Evolutionary conservation across 2,329 filamentous ascomycete species (phyloP), one percentile per base, ranked within the genome.

Genomic region (Thermoascus crustaceus): DNA sequence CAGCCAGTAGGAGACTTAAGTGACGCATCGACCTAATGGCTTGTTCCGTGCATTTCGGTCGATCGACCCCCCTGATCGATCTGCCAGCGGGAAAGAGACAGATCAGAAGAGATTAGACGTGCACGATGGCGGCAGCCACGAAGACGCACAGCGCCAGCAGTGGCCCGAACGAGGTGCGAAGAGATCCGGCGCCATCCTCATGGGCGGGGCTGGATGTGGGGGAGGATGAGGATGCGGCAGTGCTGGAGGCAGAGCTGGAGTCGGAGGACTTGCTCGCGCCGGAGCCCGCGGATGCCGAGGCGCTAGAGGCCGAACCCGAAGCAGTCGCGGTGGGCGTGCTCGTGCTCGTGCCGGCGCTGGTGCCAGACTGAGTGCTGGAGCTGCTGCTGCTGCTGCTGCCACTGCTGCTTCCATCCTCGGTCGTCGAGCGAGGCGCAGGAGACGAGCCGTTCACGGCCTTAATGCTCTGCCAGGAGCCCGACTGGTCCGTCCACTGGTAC

Each of bases 381-480:
- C 23, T 25, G 24, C 24, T 26, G 24, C 24, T 26, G 24, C 24
- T 26, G 24, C 24, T n/a, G 5, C 14, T 26, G 26, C 14, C 18
- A 17, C 14, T 18, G 26, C 7, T 10, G n/a, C 7, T 14, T 18
- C 14, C 26, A 18, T 29, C 26, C 8, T 8, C 7, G 4, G 26
- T 17, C 26, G 22, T 24, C 11, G 7, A 24, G 22, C 22, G 13
- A 29, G 5, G 26, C 6, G n/a, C n/a, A 29, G 26, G 18, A 29
- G 26, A 16, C 13, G 26, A 17, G 14, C n/a, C n/a, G n/a, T 29
- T 29, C 3, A 17, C 16, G 5, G 26, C 14, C 46, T 80, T 67
- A 55, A 84, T 82, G 62, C 78, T 82, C 49, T 79, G 49, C 66
- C 68, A 82, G 35, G 61, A 65, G 34, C 82, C 82, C 1, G 69